A percentile compares a stretch with the other conserved stretches of the same genome.
phyloP scores from a whole-genome alignment of 345 rosid species.

The Sapria himalayana region DNA sequence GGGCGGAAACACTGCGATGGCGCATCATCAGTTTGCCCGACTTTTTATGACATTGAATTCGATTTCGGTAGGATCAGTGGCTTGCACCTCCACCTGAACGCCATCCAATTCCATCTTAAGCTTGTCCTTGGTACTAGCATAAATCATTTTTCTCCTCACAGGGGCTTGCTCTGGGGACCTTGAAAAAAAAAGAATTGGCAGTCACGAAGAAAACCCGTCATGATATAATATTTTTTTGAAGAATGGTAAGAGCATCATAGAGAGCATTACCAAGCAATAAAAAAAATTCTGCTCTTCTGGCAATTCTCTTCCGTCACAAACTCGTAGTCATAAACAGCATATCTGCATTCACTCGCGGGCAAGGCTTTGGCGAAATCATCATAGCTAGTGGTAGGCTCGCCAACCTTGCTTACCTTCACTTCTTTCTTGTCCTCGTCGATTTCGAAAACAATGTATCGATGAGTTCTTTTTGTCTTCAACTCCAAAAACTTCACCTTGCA shows the following conservation, averaged over 20 bases:
- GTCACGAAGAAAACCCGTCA: not conserved
- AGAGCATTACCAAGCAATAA: slow-evolving; percentile 34
- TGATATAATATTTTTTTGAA: too few species aligned
- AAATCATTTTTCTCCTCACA: slow-evolving; percentile 62
- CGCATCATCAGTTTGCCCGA: slow-evolving; percentile 27
- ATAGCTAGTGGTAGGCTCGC: slow-evolving; percentile 31
- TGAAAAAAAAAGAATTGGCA: slow-evolving; percentile 2
- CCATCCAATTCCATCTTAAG: slow-evolving; percentile 50
- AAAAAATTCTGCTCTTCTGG: slow-evolving; percentile 50
- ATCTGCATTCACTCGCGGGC: slow-evolving; percentile 48
- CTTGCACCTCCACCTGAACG: slow-evolving; percentile 49
- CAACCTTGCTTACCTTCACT: slow-evolving; percentile 45
- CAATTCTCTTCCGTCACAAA: slow-evolving; percentile 41
- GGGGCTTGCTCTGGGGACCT: slow-evolving; percentile 42
- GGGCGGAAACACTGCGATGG: too few species aligned
- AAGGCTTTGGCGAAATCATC: slow-evolving; percentile 39
- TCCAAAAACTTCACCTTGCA: slow-evolving; percentile 53
- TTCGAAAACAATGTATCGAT: slow-evolving; percentile 41
- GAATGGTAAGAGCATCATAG: not conserved
- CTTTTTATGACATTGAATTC: slow-evolving; percentile 48
- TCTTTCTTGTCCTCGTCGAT: slow-evolving; percentile 52
- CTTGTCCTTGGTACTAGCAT: slow-evolving; percentile 55
- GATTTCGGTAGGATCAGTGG: slow-evolving; percentile 53
- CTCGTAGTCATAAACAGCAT: slow-evolving; percentile 50
- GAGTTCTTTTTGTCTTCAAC: slow-evolving; percentile 43